phyloP scores from a whole-genome alignment of 768 basidiomycete genomes.

The Chalciporus chontae region DNA sequence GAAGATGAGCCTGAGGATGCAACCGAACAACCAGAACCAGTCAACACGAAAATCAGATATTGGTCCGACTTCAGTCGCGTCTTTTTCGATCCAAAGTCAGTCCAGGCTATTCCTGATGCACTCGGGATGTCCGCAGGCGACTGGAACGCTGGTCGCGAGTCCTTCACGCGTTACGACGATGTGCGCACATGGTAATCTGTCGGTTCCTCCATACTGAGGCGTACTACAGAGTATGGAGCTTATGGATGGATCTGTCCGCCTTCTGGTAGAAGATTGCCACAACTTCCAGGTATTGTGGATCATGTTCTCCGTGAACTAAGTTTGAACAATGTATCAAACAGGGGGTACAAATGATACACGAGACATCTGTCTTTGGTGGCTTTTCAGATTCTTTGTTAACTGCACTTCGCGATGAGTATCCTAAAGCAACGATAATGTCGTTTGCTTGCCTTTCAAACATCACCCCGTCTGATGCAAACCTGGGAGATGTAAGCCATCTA shows the following conservation, averaged over 20 bases:
- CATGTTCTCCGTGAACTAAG: background rate
- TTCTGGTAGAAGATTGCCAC: conserved; percentile 73
- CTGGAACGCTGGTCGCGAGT: conserved; percentile 53
- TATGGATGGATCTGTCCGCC: conserved; percentile 66
- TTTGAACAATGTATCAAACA: conserved; percentile 25
- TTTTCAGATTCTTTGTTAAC: conserved; percentile 59
- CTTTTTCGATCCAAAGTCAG: conserved; percentile 58
- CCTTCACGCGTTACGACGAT: conserved; percentile 52
- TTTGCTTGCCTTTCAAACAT: conserved; percentile 56
- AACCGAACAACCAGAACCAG: conserved; percentile 8
- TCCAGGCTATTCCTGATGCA: conserved; percentile 61
- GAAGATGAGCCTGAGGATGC: conserved; percentile 29
- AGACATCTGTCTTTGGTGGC: conserved; percentile 60
- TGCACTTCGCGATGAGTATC: conserved; percentile 63
- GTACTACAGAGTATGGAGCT: conserved; percentile 50
- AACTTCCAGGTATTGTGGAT: conserved; percentile 54
- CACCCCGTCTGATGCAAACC: conserved; percentile 30
- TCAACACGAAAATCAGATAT: conserved; percentile 34
- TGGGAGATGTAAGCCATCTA: conserved; percentile 43
- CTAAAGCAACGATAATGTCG: conserved; percentile 54
- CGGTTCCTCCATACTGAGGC: background rate
- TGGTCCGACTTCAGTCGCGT: conserved; percentile 54
- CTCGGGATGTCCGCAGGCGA: conserved; percentile 48
- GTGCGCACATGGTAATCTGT: conserved; percentile 34
- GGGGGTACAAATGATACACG: conserved; percentile 70